A percentile compares a stretch with the other conserved stretches of the same genome.
Conservation (phyloP, 768 basidiomycete species). For the Polyporus arcularius region DNA sequence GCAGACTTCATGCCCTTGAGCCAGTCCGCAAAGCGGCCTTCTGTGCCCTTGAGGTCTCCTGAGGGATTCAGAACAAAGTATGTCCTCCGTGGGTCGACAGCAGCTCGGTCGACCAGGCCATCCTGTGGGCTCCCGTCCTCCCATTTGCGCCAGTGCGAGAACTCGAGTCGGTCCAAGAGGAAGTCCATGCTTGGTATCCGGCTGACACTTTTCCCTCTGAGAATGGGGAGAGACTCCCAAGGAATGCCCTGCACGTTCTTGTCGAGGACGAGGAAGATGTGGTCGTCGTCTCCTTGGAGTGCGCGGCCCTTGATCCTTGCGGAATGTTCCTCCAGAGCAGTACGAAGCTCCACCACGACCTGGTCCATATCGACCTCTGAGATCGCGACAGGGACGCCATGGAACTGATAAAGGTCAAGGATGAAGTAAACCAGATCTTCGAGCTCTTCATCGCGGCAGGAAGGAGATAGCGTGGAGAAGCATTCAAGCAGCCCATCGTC, state of each 20-base stretch:
- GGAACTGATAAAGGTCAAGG: constrained; percentile 91
- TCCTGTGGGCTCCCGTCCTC: constrained; percentile 20
- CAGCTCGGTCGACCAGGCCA: constrained; percentile 43
- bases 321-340: constrained; percentile 72
- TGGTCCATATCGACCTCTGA: constrained; percentile 92
- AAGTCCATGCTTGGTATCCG: constrained; percentile 92
- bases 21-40: constrained; percentile 83
- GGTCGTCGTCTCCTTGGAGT: constrained; percentile 54
- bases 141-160: constrained; percentile 48
- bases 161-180: constrained; percentile 76
- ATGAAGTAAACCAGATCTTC: constrained; percentile 95
- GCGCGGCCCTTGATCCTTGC: constrained; percentile 36
- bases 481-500: constrained; percentile 81
- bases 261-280: constrained; percentile 88
- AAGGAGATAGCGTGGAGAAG: constrained; percentile 80
- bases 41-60: constrained; percentile 83
- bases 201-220: constrained; percentile 84
- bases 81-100: constrained; percentile 66
- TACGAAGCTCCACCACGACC: constrained; percentile 82
- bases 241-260: constrained; percentile 87
- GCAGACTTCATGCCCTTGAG: constrained; percentile 63
- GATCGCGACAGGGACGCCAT: constrained; percentile 84
- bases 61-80: constrained; percentile 92
- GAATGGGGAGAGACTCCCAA: constrained; percentile 92
- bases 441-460: constrained; percentile 88